These are phyloP conservation scores for Neurospora terricola DNA, from an alignment of 495 filamentous ascomycete species.

Conservation along the genomic window DNA sequence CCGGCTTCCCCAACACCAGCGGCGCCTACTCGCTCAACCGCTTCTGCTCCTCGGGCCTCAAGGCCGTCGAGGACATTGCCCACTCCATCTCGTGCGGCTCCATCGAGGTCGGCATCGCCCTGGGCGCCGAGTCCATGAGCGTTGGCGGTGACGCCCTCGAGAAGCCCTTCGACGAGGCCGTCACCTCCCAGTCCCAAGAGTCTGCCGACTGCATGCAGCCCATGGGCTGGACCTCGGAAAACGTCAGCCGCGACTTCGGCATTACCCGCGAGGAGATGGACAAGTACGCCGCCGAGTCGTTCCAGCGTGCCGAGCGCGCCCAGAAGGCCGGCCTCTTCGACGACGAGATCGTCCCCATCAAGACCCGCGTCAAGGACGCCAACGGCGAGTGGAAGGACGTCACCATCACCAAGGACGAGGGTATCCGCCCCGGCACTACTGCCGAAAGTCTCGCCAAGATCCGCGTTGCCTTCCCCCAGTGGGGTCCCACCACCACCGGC, in stretches of 20 bases:
- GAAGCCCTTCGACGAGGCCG: constrained; percentile 65
- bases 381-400: constrained; percentile 68
- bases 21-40: constrained; percentile 76
- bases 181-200: constrained; percentile 63
- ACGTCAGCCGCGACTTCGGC: constrained; percentile 85
- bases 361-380: constrained; percentile 70
- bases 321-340: constrained; percentile 92
- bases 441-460: constrained; percentile 75
- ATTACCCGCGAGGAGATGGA: constrained; percentile 75
- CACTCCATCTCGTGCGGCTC: constrained; percentile 70
- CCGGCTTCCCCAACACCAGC: constrained; percentile 87
- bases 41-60: constrained; percentile 94
- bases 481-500: constrained; percentile 78
- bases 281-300: constrained; percentile 75
- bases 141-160: constrained; percentile 55
- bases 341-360: constrained; percentile 89
- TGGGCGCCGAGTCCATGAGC: constrained; percentile 86
- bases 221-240: constrained; percentile 97
- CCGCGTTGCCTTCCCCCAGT: constrained; percentile 80
- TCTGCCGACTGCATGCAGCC: constrained; percentile 79
- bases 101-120: constrained; percentile 79
- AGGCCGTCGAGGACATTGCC: constrained; percentile 89
- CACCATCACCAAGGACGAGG: constrained; percentile 76
- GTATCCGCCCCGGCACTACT: constrained; percentile 81
- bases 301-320: constrained; percentile 72